Evolutionary conservation across 2,329 filamentous ascomycete species (phyloP).

Genomic region (Bipolaris cookei): DNA sequence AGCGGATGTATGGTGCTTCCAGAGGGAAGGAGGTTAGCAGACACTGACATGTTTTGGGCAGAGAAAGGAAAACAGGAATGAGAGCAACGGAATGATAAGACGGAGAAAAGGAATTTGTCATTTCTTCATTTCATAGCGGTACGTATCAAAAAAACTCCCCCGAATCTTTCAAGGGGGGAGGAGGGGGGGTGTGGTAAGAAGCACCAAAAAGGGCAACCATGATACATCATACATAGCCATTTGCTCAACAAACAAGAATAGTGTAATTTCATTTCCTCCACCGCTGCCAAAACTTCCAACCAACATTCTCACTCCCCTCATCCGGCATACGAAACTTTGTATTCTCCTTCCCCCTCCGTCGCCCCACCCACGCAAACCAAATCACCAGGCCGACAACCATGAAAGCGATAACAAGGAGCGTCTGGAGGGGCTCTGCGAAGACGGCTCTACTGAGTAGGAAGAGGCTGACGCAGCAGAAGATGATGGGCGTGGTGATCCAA

Average conservation of each 20-base stretch:
- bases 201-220: not conserved
- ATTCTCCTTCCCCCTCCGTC: constrained; percentile 46
- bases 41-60: not conserved
- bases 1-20: too few relatives aligned
- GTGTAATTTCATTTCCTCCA: constrained; percentile 39
- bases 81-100: not conserved
- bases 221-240: too few relatives aligned
- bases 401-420: constrained; percentile 83
- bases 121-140: constrained; percentile 3
- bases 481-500: constrained; percentile 96
- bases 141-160: not conserved
- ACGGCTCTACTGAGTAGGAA: constrained; percentile 89
- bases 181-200: not conserved
- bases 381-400: constrained; percentile 83
- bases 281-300: constrained; percentile 56
- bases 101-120: not conserved
- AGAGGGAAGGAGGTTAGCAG: too few relatives aligned
- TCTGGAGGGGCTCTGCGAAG: constrained; percentile 90
- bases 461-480: constrained; percentile 96
- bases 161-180: not conserved
- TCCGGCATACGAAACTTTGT: constrained; percentile 33
- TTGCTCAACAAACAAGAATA: too few relatives aligned
- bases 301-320: constrained; percentile 34
- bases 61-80: not conserved
- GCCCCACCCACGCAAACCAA: constrained; percentile 84